Evolutionary conservation across 345 rosid species (phyloP), one percentile per base, ranked within the genome.

Genomic region (Geranium rotundifolium): DNA sequence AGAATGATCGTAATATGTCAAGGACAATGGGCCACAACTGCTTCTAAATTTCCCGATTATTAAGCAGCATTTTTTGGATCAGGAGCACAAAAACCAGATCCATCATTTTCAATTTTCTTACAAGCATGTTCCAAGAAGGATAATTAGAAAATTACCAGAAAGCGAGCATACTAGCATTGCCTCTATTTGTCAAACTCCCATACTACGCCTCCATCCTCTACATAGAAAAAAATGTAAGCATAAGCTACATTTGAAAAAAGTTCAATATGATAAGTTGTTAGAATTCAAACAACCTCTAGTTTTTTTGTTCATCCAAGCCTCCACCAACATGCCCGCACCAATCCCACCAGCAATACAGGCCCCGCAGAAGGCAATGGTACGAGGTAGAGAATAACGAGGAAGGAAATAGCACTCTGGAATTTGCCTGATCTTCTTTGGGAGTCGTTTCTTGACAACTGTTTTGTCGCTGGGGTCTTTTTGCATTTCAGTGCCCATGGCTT

Each of bases 381-480:
- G 58, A 54, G 92, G 77, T 62, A 77, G 69, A 15, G 95, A 80
- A 69, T 66, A 74, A 6, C 90, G 80, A 37, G 99, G 99, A 60
- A 93, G 87, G 73, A 90, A 93, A 73, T 93, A 93, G 68, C 74
- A 87, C 14, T 88, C 99, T 59, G 96, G 96, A 65, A 87, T 90
- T 54, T 84, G 87, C 66, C 95, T 84, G 67, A 90, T 80, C 73
- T 79, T 91, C 64, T 78, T 88, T 0, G 97, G 96, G 14, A 86
- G 82, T 61, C 90, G 82, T 73, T 86, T 88, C 75, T 84, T 87
- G 71, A 79, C 63, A 34, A 63, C 72, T 57, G 60, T 65, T 74
- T 87, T 84, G 6, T 68, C 69, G 57, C 81, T 57, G 17, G 93
- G 86, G 57, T 84, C 79, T 69, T 83, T 89, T 77, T 84, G 90